A percentile compares a stretch with the other conserved stretches of the same genome.
Evolutionary conservation across 2,329 filamentous ascomycete species (phyloP).

Genomic region (Aspergillus sp.): DNA sequence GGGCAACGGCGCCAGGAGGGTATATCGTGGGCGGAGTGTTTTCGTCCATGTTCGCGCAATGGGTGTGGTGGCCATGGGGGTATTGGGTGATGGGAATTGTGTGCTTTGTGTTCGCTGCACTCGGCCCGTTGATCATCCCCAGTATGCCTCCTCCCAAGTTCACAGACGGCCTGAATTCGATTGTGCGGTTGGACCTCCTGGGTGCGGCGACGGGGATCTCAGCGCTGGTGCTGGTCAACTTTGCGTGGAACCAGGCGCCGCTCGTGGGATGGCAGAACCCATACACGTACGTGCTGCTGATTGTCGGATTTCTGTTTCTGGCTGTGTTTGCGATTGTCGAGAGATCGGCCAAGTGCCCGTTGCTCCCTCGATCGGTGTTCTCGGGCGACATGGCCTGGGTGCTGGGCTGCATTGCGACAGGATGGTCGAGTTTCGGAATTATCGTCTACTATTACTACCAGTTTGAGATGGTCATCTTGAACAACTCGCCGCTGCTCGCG

Average conservation of each 20-base stretch:
- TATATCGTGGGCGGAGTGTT: conserved; percentile 38
- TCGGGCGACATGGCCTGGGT: conserved; percentile 50
- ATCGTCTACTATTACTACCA: conserved; percentile 49
- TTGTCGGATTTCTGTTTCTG: conserved; percentile 53
- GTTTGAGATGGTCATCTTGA: conserved; percentile 39
- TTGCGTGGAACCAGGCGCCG: conserved; percentile 62
- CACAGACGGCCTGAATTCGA: neutral
- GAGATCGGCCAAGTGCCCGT: conserved; percentile 42
- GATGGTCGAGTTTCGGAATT: conserved; percentile 52
- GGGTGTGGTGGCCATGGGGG: conserved; percentile 49
- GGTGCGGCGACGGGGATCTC: conserved; percentile 46
- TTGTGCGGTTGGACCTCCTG: conserved; percentile 27
- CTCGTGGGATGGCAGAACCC: conserved; percentile 53
- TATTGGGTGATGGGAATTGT: conserved; percentile 45
- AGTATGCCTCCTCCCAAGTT: neutral
- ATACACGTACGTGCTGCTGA: conserved; percentile 52
- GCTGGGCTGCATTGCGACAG: conserved; percentile 48
- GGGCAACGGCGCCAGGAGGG: conserved; percentile 44
- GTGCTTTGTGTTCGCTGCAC: conserved; percentile 30
- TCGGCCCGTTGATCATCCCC: conserved; percentile 24
- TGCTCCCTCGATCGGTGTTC: conserved; percentile 52
- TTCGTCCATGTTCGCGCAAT: conserved; percentile 29
- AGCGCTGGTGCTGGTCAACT: conserved; percentile 58
- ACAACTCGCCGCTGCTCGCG: conserved; percentile 17
- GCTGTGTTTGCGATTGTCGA: conserved; percentile 52